Percentiles rank a stretch among this genome's conserved stretches.
Conservation (phyloP, 2,329 filamentous ascomycete species). For the Phialemonium atrogriseum region DNA sequence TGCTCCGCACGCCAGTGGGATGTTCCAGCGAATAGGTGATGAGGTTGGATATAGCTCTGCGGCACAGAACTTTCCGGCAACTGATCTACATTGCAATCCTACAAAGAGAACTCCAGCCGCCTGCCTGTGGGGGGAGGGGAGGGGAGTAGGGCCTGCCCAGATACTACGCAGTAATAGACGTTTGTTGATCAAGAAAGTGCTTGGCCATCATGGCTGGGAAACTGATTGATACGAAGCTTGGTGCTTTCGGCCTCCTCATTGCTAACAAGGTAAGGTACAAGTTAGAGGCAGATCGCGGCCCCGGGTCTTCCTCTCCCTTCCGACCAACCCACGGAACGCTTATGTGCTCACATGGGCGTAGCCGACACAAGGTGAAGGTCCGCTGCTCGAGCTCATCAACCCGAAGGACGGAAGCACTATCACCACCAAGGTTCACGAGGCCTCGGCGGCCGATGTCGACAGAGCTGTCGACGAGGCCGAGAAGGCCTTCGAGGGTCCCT, state of each 20-base stretch:
- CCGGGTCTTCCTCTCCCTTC: slow-evolving; percentile 33
- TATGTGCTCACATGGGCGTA: too few relatives aligned
- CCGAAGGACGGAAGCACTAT: slow-evolving; percentile 78
- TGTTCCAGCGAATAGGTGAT: too few relatives aligned
- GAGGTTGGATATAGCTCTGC: too few relatives aligned
- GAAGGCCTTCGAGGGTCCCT: slow-evolving; percentile 70
- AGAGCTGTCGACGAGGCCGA: slow-evolving; percentile 78
- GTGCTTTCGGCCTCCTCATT: slow-evolving; percentile 21
- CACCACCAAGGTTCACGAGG: slow-evolving; percentile 76
- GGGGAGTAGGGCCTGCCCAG: too few relatives aligned
- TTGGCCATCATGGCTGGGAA: slow-evolving; percentile 4
- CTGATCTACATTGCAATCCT: too few relatives aligned
- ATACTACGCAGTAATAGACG: too few relatives aligned
- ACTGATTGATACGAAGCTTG: slow-evolving; percentile 11
- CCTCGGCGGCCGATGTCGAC: slow-evolving; percentile 77
- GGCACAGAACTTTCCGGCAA: too few relatives aligned
- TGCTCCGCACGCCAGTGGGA: too few relatives aligned
- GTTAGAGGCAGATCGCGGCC: neutral
- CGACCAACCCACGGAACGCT: slow-evolving; percentile 33
- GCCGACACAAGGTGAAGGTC: too few relatives aligned
- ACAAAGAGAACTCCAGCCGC: too few relatives aligned
- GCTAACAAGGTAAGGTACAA: slow-evolving; percentile 27
- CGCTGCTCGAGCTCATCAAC: slow-evolving; percentile 92
- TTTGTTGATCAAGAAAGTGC: too few relatives aligned
- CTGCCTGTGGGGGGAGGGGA: too few relatives aligned